Evolutionary conservation across 495 filamentous ascomycete species (phyloP).

Genomic region (Cercophora newfieldiana): DNA sequence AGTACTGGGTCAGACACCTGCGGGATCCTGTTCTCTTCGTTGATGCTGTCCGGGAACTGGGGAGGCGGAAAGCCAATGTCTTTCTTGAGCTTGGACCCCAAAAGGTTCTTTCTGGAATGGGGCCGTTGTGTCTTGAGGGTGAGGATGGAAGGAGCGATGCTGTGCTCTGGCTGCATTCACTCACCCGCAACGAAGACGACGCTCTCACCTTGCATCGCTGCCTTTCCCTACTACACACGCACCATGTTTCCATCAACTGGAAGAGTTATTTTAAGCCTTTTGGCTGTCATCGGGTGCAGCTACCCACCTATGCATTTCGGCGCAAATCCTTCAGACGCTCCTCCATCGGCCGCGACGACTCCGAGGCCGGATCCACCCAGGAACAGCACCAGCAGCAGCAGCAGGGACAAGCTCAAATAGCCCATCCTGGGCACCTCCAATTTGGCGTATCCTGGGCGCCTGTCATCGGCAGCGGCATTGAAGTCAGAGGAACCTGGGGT

Average conservation of each 20-base stretch:
- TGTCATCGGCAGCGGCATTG: no score
- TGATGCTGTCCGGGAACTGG: conserved; percentile 28
- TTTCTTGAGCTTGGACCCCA: conserved; percentile 36
- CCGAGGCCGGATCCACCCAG: background rate
- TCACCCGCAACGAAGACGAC: conserved; percentile 9
- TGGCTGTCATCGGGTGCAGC: conserved; percentile 25
- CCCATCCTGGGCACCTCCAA: no score
- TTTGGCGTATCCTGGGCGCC: no score
- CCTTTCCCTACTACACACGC: conserved; percentile 24
- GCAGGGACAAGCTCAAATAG: no score
- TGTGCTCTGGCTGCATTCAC: conserved; percentile 28
- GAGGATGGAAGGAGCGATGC: conserved; percentile 6
- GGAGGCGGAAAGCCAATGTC: conserved; percentile 23
- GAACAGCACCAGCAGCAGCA: background rate
- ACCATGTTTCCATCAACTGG: conserved; percentile 32
- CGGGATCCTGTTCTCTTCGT: conserved; percentile 31
- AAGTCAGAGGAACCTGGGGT: no score
- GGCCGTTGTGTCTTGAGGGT: conserved; percentile 25
- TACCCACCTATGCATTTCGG: conserved; percentile 40
- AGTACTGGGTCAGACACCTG: conserved; percentile 33
- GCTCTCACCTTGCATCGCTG: conserved; percentile 15
- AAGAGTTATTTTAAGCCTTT: conserved; percentile 30
- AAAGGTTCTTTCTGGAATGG: conserved; percentile 26
- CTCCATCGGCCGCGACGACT: background rate
- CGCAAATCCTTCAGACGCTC: conserved; percentile 16